Base-by-base conservation (phyloP, 495 filamentous ascomycete species). In the Xylaria sp. region DNA sequence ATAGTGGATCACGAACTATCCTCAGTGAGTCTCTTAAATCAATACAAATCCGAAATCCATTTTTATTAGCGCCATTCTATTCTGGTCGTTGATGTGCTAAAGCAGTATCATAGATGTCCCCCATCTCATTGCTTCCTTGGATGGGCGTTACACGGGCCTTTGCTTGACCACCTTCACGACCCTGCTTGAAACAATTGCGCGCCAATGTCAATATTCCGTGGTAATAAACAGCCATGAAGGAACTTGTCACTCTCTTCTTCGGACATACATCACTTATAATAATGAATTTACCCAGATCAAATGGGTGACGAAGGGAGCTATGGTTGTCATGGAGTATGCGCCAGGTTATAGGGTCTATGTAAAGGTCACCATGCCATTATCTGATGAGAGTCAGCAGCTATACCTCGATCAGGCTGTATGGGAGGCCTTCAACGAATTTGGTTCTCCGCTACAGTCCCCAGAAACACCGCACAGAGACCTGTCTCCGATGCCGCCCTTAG, bases 11-110 rank as follows among this genome's bases (percentile, higher is more conserved):
- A 59, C 21, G 41, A 46, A 40, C 61, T 50, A 40, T 65, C 19
- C 15, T 65, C 44, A 65, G 62, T 65, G 26, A 50, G 62, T 50
- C 15, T 64, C 15, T 19, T n/a, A 9, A 5, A 21, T 65, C 24
- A 2, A 5, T 24, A 11, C 29, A 24, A 61, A 17, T 24, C 50
- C 15, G 29, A 61, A 61, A 11, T 37, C n/a, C 31, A 26, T 40
- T 12, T 21, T 2, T 37, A 40, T 19, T 7, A 14, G 35, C 33
- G 14, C 12, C 53, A 33, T 8, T 6, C 5, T 5, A 33, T 61
- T 37, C 52, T 35, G 12, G n/a, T 21, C 33, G 15, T 40, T 21
- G 9, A 61, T 2, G n/a, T 6, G 12, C 58, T 61, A 61, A 61
- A 12, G 4, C 24, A 24, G 3, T 26, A 40, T 50, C 19, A 14